Evolutionary conservation across 2,329 filamentous ascomycete species (phyloP).

Genomic region (Hypoxylon sp.): DNA sequence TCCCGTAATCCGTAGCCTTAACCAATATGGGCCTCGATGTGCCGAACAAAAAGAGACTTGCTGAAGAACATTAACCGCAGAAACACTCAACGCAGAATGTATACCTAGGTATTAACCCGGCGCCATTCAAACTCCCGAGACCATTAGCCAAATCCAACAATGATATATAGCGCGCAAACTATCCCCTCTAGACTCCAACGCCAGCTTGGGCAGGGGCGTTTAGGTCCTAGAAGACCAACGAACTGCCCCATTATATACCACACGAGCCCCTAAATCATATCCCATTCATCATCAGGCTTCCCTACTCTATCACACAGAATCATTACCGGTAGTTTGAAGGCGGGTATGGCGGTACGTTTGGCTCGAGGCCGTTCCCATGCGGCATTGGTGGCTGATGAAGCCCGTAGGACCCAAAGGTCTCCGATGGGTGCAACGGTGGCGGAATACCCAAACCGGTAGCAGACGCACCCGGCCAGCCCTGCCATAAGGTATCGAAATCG

Average conservation of each 20-base stretch:
- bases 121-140: slow-evolving; percentile 16
- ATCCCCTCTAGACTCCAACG: slow-evolving; percentile 35
- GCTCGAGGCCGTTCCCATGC: slow-evolving; percentile 35
- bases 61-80: slow-evolving; percentile 16
- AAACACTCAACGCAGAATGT: slow-evolving; percentile 9
- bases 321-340: slow-evolving; percentile 46
- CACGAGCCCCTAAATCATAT: slow-evolving; percentile 23
- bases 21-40: not conserved
- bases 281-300: not conserved
- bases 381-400: slow-evolving; percentile 38
- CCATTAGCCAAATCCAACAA: slow-evolving; percentile 5
- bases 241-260: slow-evolving; percentile 25
- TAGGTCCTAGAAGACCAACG: slow-evolving; percentile 11
- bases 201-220: slow-evolving; percentile 11
- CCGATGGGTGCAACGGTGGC: slow-evolving; percentile 34
- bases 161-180: slow-evolving; percentile 22
- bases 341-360: slow-evolving; percentile 42
- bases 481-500: slow-evolving; percentile 58
- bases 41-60: slow-evolving; percentile 29
- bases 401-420: slow-evolving; percentile 42
- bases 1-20: slow-evolving; percentile 4
- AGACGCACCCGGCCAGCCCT: slow-evolving; percentile 40
- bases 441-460: slow-evolving; percentile 26
- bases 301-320: not conserved
- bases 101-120: slow-evolving; percentile 20